Evolutionary conservation across 306 rosid genomes (phyloP), one percentile per base, ranked within the genome.

Genomic region (Lotus japonicus): DNA sequence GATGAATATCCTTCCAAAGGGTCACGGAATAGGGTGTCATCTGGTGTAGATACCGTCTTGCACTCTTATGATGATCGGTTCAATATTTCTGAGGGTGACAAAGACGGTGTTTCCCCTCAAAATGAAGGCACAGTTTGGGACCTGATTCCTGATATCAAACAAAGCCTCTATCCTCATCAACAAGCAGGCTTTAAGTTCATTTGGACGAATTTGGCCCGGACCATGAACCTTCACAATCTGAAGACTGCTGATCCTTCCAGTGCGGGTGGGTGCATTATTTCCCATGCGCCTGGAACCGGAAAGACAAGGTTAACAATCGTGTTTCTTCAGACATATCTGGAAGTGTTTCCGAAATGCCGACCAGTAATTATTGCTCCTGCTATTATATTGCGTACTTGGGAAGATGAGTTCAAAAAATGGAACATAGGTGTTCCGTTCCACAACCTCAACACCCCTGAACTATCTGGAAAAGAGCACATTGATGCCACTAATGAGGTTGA

Each of bases 211-310:
- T 14, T 81, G 60, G 74, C 64, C 9, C 77, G 82, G 62, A 77
- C 39, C 64, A 72, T 28, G 7, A 58, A 72, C 38, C 70, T 72
- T n/a, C 11, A 6, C 1, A 13, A 11, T 44, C 56, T 77, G 64
- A 72, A 67, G 69, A 77, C 9, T 7, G 46, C 23, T 52, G 51
- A 67, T 13, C 72, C 60, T 5, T 1, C 8, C 5, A 52, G 61
- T 0, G 64, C 43, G 0, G 82, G 85, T 12, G 85, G 85, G 0
- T 81, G 85, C 56, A 81, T 81, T 41, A 72, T 81, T 10, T 77
- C 76, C 5, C 85, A 81, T 67, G 82, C 82, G 26, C 85, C 85
- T 4, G 85, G 85, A 21, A 81, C 85, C 0, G 85, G 82, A 1
- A 81, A 81, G 64, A 81, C 85, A 0, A 16, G 69, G 12, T 11